Evolutionary conservation across 1,139 yeast species (phyloP), one percentile per base, ranked within the genome.

Genomic region (Debaryomyces sp.): DNA sequence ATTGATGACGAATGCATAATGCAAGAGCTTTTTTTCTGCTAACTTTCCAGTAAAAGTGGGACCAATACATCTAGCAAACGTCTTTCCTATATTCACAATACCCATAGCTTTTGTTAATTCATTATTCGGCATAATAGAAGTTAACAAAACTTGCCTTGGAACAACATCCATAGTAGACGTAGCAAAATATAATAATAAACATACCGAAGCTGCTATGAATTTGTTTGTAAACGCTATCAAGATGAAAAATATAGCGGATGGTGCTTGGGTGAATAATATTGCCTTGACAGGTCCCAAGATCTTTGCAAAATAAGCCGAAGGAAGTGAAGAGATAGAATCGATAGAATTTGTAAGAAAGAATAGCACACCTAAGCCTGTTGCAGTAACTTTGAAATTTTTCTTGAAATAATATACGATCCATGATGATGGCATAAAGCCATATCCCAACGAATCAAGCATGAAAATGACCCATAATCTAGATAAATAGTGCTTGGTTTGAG

Each of bases 131-230:
- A 91, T 83, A 17, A 89, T 73, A 2, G 89, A 79, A 0, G 96
- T 83, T 35, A 90, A 67, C 39, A 91, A 71, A 4, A 90, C 82
- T 64, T 90, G 96, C 46, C 97, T 77, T 6, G 97, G 96, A 1
- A 90, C 95, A 26, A 90, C 96, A 62, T 91, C 97, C 94, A 90
- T 89, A 0, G 91, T 81, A 2, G 84, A 75, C 1, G 91, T 76
- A 2, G 82, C 67, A 47, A 81, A 78, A 50, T 86, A 76, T 15
- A 78, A 61, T 18, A 83, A 53, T 33, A 83, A 64, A 6, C 94
- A 86, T 4, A 79, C 73, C 2, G 82, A 60, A 0, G 85, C 80
- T 1, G 63, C 50, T 0, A 54, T 22, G 38, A 65, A 70, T 3
- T 59, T 54, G n/a, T 48, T 43, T 18, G 61, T 51, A 9, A 64